These are phyloP conservation scores for Teratosphaeria epicoccoides DNA, from an alignment of 2,329 filamentous ascomycete genomes.

Conservation along the genomic window DNA sequence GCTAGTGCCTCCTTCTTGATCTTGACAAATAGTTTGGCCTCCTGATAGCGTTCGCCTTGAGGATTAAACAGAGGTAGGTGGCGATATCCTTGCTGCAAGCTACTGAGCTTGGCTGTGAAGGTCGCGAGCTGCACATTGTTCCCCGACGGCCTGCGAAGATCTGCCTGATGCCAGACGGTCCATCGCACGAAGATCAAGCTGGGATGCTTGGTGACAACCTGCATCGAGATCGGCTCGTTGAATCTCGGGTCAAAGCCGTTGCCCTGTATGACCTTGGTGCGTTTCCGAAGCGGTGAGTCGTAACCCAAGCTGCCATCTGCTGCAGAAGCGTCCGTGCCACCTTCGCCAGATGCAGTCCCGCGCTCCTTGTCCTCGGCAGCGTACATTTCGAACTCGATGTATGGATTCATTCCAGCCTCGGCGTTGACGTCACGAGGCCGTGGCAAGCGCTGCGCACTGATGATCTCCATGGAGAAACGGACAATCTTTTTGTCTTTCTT, in stretches of 20 bases:
- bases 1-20: conserved; percentile 51
- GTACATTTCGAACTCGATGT: conserved; percentile 90
- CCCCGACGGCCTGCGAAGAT: conserved; percentile 54
- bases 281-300: conserved; percentile 62
- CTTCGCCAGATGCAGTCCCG: conserved; percentile 55
- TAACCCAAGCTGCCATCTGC: conserved; percentile 56
- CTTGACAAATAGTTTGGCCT: conserved; percentile 87
- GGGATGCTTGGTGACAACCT: conserved; percentile 84
- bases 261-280: conserved; percentile 69
- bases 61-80: conserved; percentile 82
- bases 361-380: conserved; percentile 86
- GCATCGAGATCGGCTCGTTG: conserved; percentile 67
- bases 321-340: conserved; percentile 54
- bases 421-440: conserved; percentile 62
- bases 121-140: conserved; percentile 61
- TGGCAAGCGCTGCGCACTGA: conserved; percentile 92
- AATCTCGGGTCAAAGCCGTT: conserved; percentile 94
- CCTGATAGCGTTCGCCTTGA: conserved; percentile 84
- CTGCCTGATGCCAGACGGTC: conserved; percentile 77
- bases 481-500: conserved; percentile 74
- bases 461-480: conserved; percentile 73
- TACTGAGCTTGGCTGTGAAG: conserved; percentile 85
- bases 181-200: conserved; percentile 89
- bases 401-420: conserved; percentile 74
- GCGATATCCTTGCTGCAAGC: conserved; percentile 82